Base-by-base conservation (phyloP, 805 yeast genomes). In the Candida vaughaniae region DNA sequence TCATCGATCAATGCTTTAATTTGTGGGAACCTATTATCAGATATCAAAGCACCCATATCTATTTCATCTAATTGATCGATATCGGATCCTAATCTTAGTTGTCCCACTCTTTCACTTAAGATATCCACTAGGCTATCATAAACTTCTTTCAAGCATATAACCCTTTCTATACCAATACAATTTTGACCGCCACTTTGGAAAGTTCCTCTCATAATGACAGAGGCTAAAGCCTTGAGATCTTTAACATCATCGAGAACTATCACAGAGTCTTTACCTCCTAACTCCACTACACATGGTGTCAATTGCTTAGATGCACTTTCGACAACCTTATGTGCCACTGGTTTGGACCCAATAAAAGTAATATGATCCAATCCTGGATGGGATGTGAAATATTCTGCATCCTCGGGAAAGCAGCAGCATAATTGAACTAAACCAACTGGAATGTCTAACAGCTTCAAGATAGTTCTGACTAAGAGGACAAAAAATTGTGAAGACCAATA, bases 151-250 rank as follows among this genome's bases (percentile, higher is more conserved):
- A 87, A 71, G 25, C 90, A 88, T 45, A 93, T 82, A 5, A 93
- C 95, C 40, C 99, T 74, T 64, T 93, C 99, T 37, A 93, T 85
- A 25, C 99, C 98, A 53, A 93, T 93, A 66, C 99, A 93, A 58
- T 93, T 93, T 64, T 93, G 99, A 9, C 99, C 99, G 0, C 96
- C 85, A 36, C 95, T 85, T 64, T 93, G 99, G 68, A 91, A 93
- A 0, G 96, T 83, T 23, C 99, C 99, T 54, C 99, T 75, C 83
- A 93, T 75, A 26, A 93, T 74, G 17, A 89, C 80, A 11, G 96
- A 86, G 0, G 71, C 53, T 16, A 68, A 48, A 0, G 95, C 81
- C 19, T 64, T 54, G 18, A 64, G 47, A 46, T 81, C 78, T 44
- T 77, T 67, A 26, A 77, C 83, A 48, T 87, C 93, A 52, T 91